Percentiles rank a stretch among this genome's conserved stretches.
These are phyloP conservation scores for Ricinus communis DNA, from an alignment of 345 rosid genomes.

Conservation along the genomic window DNA sequence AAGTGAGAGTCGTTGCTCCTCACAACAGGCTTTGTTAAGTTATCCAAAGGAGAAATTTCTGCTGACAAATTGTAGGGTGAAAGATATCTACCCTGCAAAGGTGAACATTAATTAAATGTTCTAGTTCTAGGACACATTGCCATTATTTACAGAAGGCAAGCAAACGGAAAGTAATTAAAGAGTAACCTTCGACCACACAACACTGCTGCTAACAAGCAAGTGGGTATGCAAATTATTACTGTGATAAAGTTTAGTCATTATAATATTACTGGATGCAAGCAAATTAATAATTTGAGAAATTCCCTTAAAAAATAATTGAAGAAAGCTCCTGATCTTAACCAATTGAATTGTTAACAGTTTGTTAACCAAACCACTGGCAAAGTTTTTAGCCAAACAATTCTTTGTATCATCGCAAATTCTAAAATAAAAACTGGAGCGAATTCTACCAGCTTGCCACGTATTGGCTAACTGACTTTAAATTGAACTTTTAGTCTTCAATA, in stretches of 20 bases:
- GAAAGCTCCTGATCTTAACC: slow-evolving; percentile 1
- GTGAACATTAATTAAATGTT: slow-evolving; percentile 18
- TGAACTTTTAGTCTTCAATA: too few relatives aligned
- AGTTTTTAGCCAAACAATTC: not conserved
- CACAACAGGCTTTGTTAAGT: slow-evolving; percentile 27
- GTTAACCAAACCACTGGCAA: not conserved
- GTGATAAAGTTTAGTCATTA: not conserved
- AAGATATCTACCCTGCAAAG: slow-evolving; percentile 42
- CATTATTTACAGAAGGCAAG: slow-evolving; percentile 1
- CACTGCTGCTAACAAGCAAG: not conserved
- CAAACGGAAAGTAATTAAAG: not conserved
- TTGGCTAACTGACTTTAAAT: too few relatives aligned
- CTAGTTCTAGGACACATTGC: not conserved
- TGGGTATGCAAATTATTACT: not conserved
- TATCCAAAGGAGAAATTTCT: slow-evolving; percentile 25
- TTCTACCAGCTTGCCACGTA: not conserved
- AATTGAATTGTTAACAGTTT: not conserved
- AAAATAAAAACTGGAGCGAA: not conserved
- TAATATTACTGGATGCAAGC: not conserved
- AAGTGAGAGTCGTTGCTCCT: slow-evolving; percentile 27
- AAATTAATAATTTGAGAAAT: slow-evolving; percentile 12
- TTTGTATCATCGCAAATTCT: not conserved
- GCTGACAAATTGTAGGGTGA: slow-evolving; percentile 27
- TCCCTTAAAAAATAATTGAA: too few relatives aligned
- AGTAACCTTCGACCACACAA: not conserved